A percentile compares a stretch with the other conserved stretches of the same genome.
Evolutionary conservation across 1,284 basidiomycete species (phyloP).

Genomic region (Thelephora terrestris): DNA sequence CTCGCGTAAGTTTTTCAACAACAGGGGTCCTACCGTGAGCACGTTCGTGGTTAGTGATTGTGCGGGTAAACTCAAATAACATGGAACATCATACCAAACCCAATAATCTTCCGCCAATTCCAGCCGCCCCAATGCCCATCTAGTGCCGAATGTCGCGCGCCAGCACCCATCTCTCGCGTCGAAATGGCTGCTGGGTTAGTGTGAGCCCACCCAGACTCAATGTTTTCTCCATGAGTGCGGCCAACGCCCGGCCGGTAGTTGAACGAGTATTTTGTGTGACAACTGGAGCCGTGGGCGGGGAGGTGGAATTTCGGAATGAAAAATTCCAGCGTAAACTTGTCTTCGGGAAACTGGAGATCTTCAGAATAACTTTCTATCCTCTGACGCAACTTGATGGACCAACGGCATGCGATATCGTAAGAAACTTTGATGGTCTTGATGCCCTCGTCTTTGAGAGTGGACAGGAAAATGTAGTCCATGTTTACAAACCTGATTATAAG

Average conservation of each 20-base stretch:
- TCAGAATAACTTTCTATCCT: neutral
- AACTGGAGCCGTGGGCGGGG: constrained; percentile 7
- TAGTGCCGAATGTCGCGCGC: constrained; percentile 7
- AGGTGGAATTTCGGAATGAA: constrained; percentile 15
- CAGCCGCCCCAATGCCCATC: constrained; percentile 8
- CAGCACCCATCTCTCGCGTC: constrained; percentile 11
- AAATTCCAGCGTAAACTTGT: no score
- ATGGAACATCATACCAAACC: constrained; percentile 3
- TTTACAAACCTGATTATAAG: constrained; percentile 13
- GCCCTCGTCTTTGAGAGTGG: no score
- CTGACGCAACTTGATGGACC: no score
- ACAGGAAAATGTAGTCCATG: constrained; percentile 19
- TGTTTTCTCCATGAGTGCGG: no score
- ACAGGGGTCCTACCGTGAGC: neutral
- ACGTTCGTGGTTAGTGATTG: no score
- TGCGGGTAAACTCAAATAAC: no score
- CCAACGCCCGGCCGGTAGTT: no score
- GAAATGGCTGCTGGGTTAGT: constrained; percentile 8
- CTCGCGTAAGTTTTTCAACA: neutral
- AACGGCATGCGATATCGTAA: no score
- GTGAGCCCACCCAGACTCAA: no score
- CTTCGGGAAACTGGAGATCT: neutral
- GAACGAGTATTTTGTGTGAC: no score
- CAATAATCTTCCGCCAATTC: constrained; percentile 11
- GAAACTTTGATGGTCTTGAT: no score